Base-by-base conservation (phyloP, 148 eudicot genomes). In the Rhododendron molle region DNA sequence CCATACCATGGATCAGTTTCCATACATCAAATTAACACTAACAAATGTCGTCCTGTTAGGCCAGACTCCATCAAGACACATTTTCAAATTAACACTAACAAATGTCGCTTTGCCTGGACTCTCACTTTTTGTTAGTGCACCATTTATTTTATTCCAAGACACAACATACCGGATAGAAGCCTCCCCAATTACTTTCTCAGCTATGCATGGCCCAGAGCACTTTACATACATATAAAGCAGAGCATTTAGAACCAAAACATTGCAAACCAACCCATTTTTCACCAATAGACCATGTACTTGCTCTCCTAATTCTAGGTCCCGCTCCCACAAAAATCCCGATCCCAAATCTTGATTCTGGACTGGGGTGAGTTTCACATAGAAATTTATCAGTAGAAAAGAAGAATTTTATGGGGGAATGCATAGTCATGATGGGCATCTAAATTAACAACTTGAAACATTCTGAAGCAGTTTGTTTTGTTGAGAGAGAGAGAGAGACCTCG, bases 61-160 rank as follows among this genome's bases (percentile, higher is more conserved):
- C 52, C 88, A 76, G 74, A 92, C 43, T 58, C 90, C 92, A 44
- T 86, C 86, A 16, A 2, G 1, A 62, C 76, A 47, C 93, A 92
- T 87, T 50, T 56, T 85, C 49, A 77, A 71, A n/a, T n/a, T n/a
- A n/a, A n/a, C n/a, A n/a, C n/a, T n/a, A n/a, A n/a, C n/a, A n/a
- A n/a, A n/a, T n/a, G 84, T 94, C 84, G 93, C 94, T 88, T 85
- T 88, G 1, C 11, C 87, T 0, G 93, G 90, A 36, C 78, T 85
- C 72, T 86, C 93, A 83, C 89, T 81, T 82, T 89, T 90, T 56
- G 89, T 88, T 67, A 86, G 58, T 46, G 88, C 89, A 71, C 93
- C 92, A 78, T 94, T 92, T 38, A 93, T 67, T 40, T 90, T 93
- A 90, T 92, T 96, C 93, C 92, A 96, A 2, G 97, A 89, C 83